These are phyloP conservation scores for Diatrype stigma DNA, from an alignment of 2,329 filamentous ascomycete species.

Conservation along the genomic window DNA sequence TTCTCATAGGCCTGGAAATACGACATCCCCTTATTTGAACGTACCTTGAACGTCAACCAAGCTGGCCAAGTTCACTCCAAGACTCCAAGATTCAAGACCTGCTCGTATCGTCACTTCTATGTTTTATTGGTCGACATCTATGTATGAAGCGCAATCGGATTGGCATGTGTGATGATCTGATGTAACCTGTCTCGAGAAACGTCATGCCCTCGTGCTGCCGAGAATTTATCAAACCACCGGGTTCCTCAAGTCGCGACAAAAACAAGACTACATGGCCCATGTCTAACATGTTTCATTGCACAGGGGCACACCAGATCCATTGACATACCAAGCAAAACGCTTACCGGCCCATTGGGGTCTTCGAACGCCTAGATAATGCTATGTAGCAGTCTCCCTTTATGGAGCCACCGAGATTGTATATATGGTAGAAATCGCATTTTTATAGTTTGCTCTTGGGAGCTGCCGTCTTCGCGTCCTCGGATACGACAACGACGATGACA, in stretches of 20 bases:
- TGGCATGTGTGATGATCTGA: neutral
- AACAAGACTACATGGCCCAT: neutral
- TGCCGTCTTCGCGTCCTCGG: conserved; percentile 48
- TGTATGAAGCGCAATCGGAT: neutral
- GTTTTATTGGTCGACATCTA: neutral
- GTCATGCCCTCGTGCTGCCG: neutral
- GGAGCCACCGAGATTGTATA: neutral
- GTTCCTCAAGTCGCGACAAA: neutral
- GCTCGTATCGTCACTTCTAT: no score
- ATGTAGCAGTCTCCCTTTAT: no score
- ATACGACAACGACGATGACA: conserved; percentile 73
- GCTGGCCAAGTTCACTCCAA: no score
- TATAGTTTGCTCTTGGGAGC: conserved; percentile 23
- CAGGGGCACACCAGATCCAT: neutral
- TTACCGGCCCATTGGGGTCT: neutral
- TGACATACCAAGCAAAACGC: neutral
- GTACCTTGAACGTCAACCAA: no score
- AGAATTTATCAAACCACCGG: neutral
- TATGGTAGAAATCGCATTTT: neutral
- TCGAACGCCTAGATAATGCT: neutral
- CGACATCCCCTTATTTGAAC: no score
- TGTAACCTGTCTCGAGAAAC: neutral
- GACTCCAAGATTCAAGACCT: no score
- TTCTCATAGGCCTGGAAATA: no score
- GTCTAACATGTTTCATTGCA: neutral